Evolutionary conservation across 2,329 filamentous ascomycete genomes (phyloP).

Genomic region (Elsinoe fawcettii): DNA sequence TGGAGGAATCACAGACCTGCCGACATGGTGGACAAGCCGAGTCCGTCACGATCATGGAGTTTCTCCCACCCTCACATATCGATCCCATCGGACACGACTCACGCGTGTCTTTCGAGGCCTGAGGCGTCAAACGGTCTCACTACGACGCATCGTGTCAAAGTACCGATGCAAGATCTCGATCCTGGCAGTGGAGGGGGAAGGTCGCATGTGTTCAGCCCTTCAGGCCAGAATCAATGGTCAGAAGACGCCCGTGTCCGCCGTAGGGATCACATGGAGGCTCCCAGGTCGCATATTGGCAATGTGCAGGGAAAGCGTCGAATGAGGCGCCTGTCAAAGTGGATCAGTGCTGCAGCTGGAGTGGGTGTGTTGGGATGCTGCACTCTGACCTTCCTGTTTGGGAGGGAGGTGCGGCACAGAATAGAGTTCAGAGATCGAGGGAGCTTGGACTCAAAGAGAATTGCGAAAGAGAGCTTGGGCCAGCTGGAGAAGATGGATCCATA

Average conservation of each 20-base stretch:
- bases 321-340: conserved; percentile 2
- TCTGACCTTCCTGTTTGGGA: conserved; percentile 1
- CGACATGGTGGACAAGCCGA: neutral
- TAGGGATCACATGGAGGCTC: neutral
- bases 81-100: neutral
- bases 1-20: neutral
- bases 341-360: neutral
- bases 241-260: neutral
- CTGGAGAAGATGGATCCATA: neutral
- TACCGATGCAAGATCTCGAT: neutral
- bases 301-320: neutral
- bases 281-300: neutral
- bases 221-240: neutral
- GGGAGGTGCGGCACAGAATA: neutral
- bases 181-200: neutral
- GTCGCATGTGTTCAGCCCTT: neutral
- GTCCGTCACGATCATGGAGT: neutral
- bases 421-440: neutral
- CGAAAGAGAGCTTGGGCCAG: conserved; percentile 9
- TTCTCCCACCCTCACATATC: neutral
- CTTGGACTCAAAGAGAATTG: neutral
- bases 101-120: neutral
- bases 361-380: neutral
- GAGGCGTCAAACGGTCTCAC: no score
- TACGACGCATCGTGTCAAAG: no score